phyloP scores from a whole-genome alignment of 2,329 filamentous ascomycete genomes.

The Colletotrichum magnum region DNA sequence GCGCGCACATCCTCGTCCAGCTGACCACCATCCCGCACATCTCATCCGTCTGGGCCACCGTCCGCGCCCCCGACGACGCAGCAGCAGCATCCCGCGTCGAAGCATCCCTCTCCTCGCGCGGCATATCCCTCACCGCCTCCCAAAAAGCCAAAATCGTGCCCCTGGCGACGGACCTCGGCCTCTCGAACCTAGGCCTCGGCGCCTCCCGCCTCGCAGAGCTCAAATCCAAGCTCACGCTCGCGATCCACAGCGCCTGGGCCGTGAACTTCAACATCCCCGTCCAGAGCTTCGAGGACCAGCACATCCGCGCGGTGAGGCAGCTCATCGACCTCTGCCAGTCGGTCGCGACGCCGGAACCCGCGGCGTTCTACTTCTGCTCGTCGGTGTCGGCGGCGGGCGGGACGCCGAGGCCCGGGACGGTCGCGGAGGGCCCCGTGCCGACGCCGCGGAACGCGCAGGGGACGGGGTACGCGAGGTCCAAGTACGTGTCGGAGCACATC shows the following conservation, averaged over 20 bases:
- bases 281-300: slow-evolving; percentile 43
- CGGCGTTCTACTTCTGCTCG: slow-evolving; percentile 25
- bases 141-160: slow-evolving; percentile 51
- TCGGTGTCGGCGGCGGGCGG: slow-evolving; percentile 14
- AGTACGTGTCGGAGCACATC: slow-evolving; percentile 64
- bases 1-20: slow-evolving; percentile 70
- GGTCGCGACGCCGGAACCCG: slow-evolving; percentile 38
- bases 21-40: slow-evolving; percentile 72
- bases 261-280: slow-evolving; percentile 43
- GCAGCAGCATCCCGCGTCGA: slow-evolving; percentile 48
- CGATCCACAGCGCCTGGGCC: slow-evolving; percentile 42
- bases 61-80: slow-evolving; percentile 58
- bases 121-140: slow-evolving; percentile 43
- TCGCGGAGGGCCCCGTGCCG: slow-evolving; percentile 43
- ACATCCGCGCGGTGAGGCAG: slow-evolving; percentile 44
- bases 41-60: slow-evolving; percentile 61
- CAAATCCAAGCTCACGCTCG: slow-evolving; percentile 46
- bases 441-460: slow-evolving; percentile 54
- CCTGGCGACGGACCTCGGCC: slow-evolving; percentile 57
- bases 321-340: slow-evolving; percentile 54
- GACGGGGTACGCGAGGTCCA: slow-evolving; percentile 65
- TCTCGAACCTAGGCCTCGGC: slow-evolving; percentile 56
- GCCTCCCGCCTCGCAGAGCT: slow-evolving; percentile 46
- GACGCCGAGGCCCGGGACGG: slow-evolving; percentile 2
- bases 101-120: slow-evolving; percentile 49